A percentile compares a stretch with the other conserved stretches of the same genome.
Evolutionary conservation across 345 rosid species (phyloP).

Genomic region (Camelina hispida): DNA sequence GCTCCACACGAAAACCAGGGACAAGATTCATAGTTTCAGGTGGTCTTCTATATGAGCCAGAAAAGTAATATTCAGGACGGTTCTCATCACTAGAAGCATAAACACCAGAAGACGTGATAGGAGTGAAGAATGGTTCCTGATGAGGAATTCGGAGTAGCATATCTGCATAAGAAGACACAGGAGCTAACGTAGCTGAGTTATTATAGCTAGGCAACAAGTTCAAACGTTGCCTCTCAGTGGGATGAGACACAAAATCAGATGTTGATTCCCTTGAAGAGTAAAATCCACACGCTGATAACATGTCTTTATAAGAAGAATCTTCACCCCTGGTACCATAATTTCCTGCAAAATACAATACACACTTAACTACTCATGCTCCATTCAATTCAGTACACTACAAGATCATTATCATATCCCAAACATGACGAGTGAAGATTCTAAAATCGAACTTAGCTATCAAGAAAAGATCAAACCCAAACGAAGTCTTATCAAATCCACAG

Average conservation of each 20-base stretch:
- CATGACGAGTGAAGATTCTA: neutral
- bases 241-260: conserved; percentile 40
- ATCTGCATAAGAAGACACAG: conserved; percentile 44
- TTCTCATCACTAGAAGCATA: conserved; percentile 31
- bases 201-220: conserved; percentile 40
- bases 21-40: conserved; percentile 38
- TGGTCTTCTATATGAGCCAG: conserved; percentile 41
- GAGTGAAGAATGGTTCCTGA: conserved; percentile 42
- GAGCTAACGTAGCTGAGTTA: conserved; percentile 44
- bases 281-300: conserved; percentile 40
- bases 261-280: conserved; percentile 42
- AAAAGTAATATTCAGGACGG: conserved; percentile 28
- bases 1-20: conserved; percentile 40
- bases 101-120: conserved; percentile 23
- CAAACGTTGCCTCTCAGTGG: conserved; percentile 39
- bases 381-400: neutral
- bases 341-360: conserved; percentile 47
- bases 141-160: conserved; percentile 44
- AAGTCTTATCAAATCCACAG: conserved; percentile 3
- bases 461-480: conserved; percentile 3
- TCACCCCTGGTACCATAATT: conserved; percentile 45
- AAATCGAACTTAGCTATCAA: conserved; percentile 1
- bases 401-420: conserved; percentile 1
- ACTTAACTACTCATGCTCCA: neutral
- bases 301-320: conserved; percentile 41